Conservation (phyloP, 495 filamentous ascomycete species). For the Podospora bellae-mahoneyi region DNA sequence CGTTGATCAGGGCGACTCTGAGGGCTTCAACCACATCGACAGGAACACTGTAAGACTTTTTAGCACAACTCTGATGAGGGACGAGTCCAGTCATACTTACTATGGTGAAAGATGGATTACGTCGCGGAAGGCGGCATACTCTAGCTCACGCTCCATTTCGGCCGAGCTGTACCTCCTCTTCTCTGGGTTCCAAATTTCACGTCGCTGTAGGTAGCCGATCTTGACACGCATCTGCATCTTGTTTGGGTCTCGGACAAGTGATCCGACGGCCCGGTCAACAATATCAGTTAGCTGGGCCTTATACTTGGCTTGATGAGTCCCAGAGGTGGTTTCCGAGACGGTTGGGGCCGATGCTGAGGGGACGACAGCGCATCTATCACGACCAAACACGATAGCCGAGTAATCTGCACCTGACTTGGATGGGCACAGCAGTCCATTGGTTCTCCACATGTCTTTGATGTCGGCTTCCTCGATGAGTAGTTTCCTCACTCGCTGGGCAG, state of each 20-base stretch:
- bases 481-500: neutral
- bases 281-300: constrained; percentile 10
- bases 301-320: constrained; percentile 7
- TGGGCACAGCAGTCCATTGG: neutral
- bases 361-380: neutral
- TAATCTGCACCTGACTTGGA: neutral
- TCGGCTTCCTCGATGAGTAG: neutral
- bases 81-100: neutral
- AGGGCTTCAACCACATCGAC: neutral
- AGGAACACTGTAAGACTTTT: neutral
- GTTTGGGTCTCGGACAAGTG: constrained; percentile 21
- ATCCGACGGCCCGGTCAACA: constrained; percentile 1
- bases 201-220: constrained; percentile 54
- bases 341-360: neutral
- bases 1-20: neutral
- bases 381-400: neutral
- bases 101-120: neutral
- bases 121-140: neutral
- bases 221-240: constrained; percentile 50
- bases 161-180: constrained; percentile 40
- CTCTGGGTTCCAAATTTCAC: constrained; percentile 38
- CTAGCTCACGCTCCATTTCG: constrained; percentile 40
- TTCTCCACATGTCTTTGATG: neutral
- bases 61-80: neutral
- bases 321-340: neutral